Evolutionary conservation across 2,329 filamentous ascomycete genomes (phyloP), one percentile per base, ranked within the genome.

Genomic region (Tolypocladium ophioglossoides): DNA sequence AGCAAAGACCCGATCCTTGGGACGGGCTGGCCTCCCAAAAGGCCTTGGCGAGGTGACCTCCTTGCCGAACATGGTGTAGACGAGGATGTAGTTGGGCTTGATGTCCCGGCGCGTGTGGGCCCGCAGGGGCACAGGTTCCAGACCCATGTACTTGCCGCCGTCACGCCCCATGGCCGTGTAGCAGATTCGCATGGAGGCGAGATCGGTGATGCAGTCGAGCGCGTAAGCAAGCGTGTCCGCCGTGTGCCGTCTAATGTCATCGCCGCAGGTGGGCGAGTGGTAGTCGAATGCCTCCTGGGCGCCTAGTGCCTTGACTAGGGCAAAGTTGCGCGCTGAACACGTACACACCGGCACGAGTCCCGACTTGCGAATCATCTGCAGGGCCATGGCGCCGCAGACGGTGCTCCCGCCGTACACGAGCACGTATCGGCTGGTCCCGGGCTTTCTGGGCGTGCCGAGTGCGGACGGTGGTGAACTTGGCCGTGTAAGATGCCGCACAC

Each of bases 31-130:
- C 11, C 44, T 18, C 4, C 44, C 44, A 20, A 47, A 47, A 8
- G 44, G 44, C 44, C 44, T 24, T 9, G 27, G 44, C 27, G 27
- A 47, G 4, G 27, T 32, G 16, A 47, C 44, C 44, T n/a, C 44
- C 9, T n/a, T 32, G 44, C 57, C 59, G 1, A 58, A 58, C 16
- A 56, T 54, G 30, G 61, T 63, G 44, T 56, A 57, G 2, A 55
- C 55, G 47, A 55, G 56, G 18, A 63, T 55, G 59, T 60, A 63
- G 10, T 58, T 57, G 3, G 62, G 56, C 37, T 51, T 47, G 22
- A 63, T 56, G 22, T 53, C 56, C 32, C 62, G 60, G 22, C 62
- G 59, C 5, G 61, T 63, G 46, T 63, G 61, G 5, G 58, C 60
- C 3, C 59, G 59, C 1, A 63, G 52, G 4, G 61, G 61, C 8